Evolutionary conservation across 2,329 filamentous ascomycete genomes (phyloP).

Genomic region (Claviceps spartinae): DNA sequence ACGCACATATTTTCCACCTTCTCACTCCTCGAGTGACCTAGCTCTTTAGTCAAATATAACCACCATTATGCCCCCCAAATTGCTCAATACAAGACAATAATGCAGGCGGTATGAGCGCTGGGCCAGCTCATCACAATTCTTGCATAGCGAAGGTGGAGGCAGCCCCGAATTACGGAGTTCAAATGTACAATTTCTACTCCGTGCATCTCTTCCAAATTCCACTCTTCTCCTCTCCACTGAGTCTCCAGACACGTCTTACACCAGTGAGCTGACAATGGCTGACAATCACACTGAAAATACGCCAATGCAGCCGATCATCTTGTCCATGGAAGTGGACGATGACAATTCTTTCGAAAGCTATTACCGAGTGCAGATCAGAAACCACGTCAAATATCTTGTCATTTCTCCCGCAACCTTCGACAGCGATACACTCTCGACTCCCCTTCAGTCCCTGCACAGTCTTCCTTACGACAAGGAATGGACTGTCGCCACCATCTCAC

Average conservation of each 20-base stretch:
- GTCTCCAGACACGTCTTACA: not conserved
- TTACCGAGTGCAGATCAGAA: not conserved
- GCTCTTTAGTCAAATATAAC: too few species aligned
- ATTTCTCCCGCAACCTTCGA: slow-evolving; percentile 9
- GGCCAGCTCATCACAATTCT: too few species aligned
- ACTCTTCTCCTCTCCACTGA: not conserved
- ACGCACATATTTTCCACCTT: too few species aligned
- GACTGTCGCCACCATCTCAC: slow-evolving; percentile 13
- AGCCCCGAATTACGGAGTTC: not conserved
- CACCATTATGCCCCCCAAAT: too few species aligned
- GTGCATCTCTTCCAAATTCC: too few species aligned
- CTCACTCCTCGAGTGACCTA: too few species aligned
- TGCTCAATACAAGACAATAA: too few species aligned
- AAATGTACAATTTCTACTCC: not conserved
- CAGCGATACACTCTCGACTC: slow-evolving; percentile 10
- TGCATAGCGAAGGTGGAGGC: not conserved
- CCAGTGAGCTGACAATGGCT: not conserved
- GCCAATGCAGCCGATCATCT: not conserved
- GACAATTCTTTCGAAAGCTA: not conserved
- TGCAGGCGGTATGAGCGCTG: too few species aligned
- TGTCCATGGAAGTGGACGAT: not conserved
- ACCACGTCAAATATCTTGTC: slow-evolving; percentile 1
- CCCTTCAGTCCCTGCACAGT: slow-evolving; percentile 12
- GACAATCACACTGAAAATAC: too few species aligned
- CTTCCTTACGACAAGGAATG: slow-evolving; percentile 14